Evolutionary conservation across 2,329 filamentous ascomycete genomes (phyloP).

Genomic region (Pseudohalonectria lignicola): DNA sequence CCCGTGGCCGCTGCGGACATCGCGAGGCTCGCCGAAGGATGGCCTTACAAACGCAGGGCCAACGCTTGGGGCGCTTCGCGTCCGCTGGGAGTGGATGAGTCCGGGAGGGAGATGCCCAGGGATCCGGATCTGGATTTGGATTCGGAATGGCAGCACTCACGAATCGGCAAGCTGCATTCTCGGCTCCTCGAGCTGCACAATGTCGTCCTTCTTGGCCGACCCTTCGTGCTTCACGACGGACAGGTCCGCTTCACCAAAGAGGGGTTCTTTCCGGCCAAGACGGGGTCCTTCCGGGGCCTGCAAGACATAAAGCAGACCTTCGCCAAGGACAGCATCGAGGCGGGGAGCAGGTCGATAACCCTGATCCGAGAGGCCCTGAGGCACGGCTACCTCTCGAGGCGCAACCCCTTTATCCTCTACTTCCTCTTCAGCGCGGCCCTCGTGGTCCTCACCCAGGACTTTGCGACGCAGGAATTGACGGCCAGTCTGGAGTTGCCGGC

Average conservation of each 20-base stretch:
- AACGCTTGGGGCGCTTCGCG: too few species aligned
- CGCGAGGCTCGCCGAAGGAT: conserved; percentile 33
- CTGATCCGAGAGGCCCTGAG: conserved; percentile 33
- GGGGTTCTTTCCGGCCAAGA: too few species aligned
- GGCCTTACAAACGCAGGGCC: not conserved
- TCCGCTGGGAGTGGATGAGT: too few species aligned
- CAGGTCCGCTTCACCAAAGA: conserved; percentile 23
- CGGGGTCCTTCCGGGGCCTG: too few species aligned
- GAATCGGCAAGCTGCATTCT: conserved; percentile 47
- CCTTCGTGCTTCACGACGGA: conserved; percentile 51
- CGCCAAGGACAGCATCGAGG: conserved; percentile 38
- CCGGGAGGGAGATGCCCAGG: too few species aligned
- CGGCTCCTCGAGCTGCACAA: conserved; percentile 53
- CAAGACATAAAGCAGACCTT: too few species aligned
- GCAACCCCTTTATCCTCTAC: conserved; percentile 49
- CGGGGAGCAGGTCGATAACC: conserved; percentile 36
- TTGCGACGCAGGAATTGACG: too few species aligned
- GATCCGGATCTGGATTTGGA: not conserved
- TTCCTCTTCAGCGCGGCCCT: conserved; percentile 45
- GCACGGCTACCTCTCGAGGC: conserved; percentile 31
- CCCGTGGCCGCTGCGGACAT: conserved; percentile 46
- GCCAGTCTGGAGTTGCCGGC: too few species aligned
- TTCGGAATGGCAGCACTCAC: not conserved
- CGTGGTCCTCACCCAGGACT: conserved; percentile 44
- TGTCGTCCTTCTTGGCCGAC: conserved; percentile 50